phyloP scores from a whole-genome alignment of 2,329 filamentous ascomycete species.

The Diaporthe sp. region DNA sequence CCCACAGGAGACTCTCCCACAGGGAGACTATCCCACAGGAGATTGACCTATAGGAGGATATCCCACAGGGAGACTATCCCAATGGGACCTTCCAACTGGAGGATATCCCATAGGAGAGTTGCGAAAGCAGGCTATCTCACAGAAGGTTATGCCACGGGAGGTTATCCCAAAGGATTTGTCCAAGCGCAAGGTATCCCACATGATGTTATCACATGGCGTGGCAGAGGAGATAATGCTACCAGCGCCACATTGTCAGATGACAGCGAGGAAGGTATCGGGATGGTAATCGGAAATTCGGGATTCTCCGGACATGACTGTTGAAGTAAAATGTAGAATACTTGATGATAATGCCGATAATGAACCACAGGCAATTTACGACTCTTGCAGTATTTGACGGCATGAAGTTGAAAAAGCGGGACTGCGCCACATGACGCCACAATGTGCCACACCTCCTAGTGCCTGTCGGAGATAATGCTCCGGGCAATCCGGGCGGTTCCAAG shows the following conservation, averaged over 20 bases:
- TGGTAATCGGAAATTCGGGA: background rate
- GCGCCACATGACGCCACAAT: conserved; percentile 17
- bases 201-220: background rate
- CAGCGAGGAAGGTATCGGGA: background rate
- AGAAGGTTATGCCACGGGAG: too few relatives aligned
- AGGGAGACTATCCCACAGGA: background rate
- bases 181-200: background rate
- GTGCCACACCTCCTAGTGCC: background rate
- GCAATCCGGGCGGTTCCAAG: background rate
- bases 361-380: background rate
- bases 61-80: background rate
- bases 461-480: conserved; percentile 10
- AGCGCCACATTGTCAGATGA: background rate
- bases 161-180: too few relatives aligned
- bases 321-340: background rate
- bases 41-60: background rate
- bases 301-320: background rate
- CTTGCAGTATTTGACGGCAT: background rate
- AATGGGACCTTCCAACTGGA: too few relatives aligned
- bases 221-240: too few relatives aligned
- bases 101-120: too few relatives aligned
- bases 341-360: background rate
- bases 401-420: conserved; percentile 1
- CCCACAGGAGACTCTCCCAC: background rate
- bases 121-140: too few relatives aligned